Evolutionary conservation across 169 alveolate genomes (phyloP), one percentile per base, ranked within the genome.

Genomic region (Plasmodium gaboni): DNA sequence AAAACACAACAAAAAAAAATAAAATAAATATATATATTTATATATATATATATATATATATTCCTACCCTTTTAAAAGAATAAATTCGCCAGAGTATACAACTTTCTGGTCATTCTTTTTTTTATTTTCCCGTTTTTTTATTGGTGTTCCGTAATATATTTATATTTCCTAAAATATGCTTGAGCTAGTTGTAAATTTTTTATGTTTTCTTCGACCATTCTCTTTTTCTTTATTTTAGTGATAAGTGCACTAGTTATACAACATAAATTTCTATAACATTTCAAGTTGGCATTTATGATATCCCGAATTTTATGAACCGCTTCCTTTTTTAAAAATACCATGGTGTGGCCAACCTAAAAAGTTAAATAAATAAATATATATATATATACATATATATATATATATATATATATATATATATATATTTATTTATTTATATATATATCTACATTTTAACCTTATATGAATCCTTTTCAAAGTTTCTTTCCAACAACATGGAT

Each of bases 241-340:
- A 68, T 67, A 15, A 80, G 12, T 55, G 90, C 90, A 60, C 83
- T 80, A 9, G 71, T 32, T 51, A 80, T 80, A 48, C 4, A 67
- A 64, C 90, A 80, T 61, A 80, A 17, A 59, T 80, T 68, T 53
- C 12, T 68, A 61, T 80, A 80, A 61, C 73, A n/a, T 32, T 68
- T 80, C 17, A 80, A 59, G 38, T 80, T 80, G 46, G 67, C 24
- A 28, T 55, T 38, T 38, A 80, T 80, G 44, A 67, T 80, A 67
- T 65, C 73, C 50, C 80, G 12, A 28, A 80, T 80, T 26, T 13
- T 55, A 44, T 48, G 38, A 2, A 71, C 63, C 15, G 50, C 86
- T 1, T 86, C 92, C 63, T 86, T 69, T 60, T 86, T 86, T 28
- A 86, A 86, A 51, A 86, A 86, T 19, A 71, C 74, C 86, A 86